phyloP scores from a whole-genome alignment of 2,329 filamentous ascomycete species.

The Fusarium nisikadoi region DNA sequence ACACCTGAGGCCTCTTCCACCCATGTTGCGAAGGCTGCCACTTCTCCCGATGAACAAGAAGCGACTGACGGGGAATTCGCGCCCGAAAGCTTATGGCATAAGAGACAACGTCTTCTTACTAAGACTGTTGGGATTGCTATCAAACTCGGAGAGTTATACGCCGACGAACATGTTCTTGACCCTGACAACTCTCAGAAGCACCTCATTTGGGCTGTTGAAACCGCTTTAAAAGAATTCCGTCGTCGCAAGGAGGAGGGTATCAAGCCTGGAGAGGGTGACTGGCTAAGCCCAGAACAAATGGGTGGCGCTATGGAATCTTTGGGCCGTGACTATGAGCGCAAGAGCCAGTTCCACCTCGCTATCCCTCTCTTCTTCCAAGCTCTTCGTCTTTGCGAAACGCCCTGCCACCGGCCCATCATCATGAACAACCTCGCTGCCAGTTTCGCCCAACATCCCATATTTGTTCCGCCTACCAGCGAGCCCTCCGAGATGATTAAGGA shows the following conservation, averaged over 20 bases:
- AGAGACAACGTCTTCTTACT: constrained; percentile 74
- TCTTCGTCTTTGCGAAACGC: constrained; percentile 71
- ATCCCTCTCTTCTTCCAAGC: constrained; percentile 89
- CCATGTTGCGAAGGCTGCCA: background rate
- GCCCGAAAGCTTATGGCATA: constrained; percentile 63
- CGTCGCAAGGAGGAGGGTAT: constrained; percentile 74
- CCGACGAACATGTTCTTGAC: constrained; percentile 78
- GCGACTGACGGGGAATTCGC: constrained; percentile 42
- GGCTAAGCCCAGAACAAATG: constrained; percentile 76
- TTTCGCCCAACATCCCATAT: constrained; percentile 73
- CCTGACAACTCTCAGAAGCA: constrained; percentile 76
- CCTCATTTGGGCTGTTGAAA: constrained; percentile 84
- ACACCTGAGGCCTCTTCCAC: constrained; percentile 7
- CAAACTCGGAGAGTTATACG: constrained; percentile 87
- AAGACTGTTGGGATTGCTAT: constrained; percentile 81
- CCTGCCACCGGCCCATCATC: constrained; percentile 83
- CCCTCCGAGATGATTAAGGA: constrained; percentile 45
- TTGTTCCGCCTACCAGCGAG: constrained; percentile 43
- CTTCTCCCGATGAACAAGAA: constrained; percentile 29
- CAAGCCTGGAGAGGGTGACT: constrained; percentile 75
- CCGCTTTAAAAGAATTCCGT: constrained; percentile 77
- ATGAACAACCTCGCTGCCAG: constrained; percentile 87
- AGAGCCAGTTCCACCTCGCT: constrained; percentile 81
- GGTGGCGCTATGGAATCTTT: constrained; percentile 81
- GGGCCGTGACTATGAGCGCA: constrained; percentile 78